Evolutionary conservation across 805 yeast species (phyloP), one percentile per base, ranked within the genome.

Genomic region (Candida piceae): DNA sequence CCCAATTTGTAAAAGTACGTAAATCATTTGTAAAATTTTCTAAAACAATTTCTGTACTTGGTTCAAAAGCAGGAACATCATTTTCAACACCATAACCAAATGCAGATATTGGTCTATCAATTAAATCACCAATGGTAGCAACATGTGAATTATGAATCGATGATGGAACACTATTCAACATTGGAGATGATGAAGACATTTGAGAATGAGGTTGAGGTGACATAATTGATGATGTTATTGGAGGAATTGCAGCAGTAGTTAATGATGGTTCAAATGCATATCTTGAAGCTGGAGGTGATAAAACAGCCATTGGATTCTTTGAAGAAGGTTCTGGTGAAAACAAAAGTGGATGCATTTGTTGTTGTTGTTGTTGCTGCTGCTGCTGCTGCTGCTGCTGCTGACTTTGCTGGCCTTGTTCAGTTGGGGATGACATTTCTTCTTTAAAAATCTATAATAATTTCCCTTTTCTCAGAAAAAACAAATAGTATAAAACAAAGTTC

Each of bases 1-100:
- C 58, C 77, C 77, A 72, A 39, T 57, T 58, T 38, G 67, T 63
- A 49, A 67, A 72, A 29, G 63, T 56, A 41, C 66, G 53, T 49
- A 74, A 59, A 45, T 74, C 78, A 46, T 55, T 65, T 36, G 62
- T 55, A 55, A 69, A 57, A 50, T 66, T 50, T 20, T 57, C 50
- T 21, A 59, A 36, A 5, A 46, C 45, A 3, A 47, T 36, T 31
- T 53, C 58, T 7, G 60, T 59, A 29, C 47, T 42, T 11, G 62
- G 58, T 31, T 57, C 55, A 38, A 59, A 57, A 5, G 61, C 60
- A 7, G 64, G 64, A 10, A 58, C 44, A 42, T 56, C 62, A 38
- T 53, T 49, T 29, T 46, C 53, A 31, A 34, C 35, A 15, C 46
- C 42, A 21, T 38, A 32, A 6, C 44, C 49, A 23, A 38, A 33